These are phyloP conservation scores for Ogataea nitratoaversa DNA, from an alignment of 805 yeast species.

Conservation along the genomic window DNA sequence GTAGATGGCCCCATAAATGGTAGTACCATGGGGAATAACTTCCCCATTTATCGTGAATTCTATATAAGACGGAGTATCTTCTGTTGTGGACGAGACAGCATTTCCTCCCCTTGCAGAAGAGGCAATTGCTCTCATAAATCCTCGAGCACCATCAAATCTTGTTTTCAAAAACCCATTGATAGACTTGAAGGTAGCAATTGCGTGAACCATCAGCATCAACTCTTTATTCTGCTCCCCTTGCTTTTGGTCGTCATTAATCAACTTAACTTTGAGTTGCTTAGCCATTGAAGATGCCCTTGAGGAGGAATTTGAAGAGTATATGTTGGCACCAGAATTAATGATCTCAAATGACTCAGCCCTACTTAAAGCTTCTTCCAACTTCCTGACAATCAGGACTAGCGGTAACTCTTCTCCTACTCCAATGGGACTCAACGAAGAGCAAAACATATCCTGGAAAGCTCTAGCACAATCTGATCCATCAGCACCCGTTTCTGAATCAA, in stretches of 20 bases:
- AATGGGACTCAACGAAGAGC: conserved; percentile 27
- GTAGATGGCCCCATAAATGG: conserved; percentile 73
- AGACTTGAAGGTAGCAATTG: conserved; percentile 55
- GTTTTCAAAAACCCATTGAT: conserved; percentile 44
- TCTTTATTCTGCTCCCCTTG: conserved; percentile 24
- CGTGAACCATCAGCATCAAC: conserved; percentile 49
- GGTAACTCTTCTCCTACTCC: conserved; percentile 31
- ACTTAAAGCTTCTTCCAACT: conserved; percentile 69
- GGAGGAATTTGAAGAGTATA: conserved; percentile 10
- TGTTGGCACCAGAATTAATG: conserved; percentile 39
- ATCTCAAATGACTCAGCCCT: conserved; percentile 73
- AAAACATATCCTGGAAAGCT: conserved; percentile 43
- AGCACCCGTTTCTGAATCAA: conserved; percentile 26
- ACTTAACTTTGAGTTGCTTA: conserved; percentile 59
- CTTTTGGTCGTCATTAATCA: conserved; percentile 37
- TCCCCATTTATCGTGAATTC: conserved; percentile 59
- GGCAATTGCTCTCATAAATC: conserved; percentile 20
- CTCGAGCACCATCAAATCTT: conserved; percentile 32
- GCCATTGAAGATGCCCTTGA: conserved; percentile 59
- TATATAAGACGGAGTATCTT: conserved; percentile 33
- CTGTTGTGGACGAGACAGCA: conserved; percentile 4
- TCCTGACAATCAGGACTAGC: conserved; percentile 44
- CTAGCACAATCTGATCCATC: conserved; percentile 31
- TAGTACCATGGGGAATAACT: conserved; percentile 57
- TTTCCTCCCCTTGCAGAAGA: conserved; percentile 6